Evolutionary conservation across 345 rosid genomes (phyloP), one percentile per base, ranked within the genome.

Genomic region (Aurinia saxatilis): DNA sequence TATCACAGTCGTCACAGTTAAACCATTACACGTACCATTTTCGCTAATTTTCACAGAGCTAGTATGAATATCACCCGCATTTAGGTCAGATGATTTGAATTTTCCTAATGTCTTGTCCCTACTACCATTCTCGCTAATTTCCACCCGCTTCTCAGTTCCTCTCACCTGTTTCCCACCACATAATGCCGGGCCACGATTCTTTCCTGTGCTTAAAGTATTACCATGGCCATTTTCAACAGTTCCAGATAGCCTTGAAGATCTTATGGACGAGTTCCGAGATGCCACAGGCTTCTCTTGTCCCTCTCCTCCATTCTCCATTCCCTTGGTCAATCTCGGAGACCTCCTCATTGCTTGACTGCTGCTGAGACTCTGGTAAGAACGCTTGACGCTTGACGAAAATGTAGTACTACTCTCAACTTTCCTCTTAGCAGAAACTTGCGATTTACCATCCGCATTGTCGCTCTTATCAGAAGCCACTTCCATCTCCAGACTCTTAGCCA

Each of bases 321-420:
- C 78, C 50, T n/a, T 56, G 5, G 31, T 31, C 46, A 67, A 70
- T 17, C 77, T 71, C 11, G 77, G 72, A 55, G 82, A 78, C 62
- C 52, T 72, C 70, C 75, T 78, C 34, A n/a, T 42, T 4, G 16
- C 50, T 57, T 52, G 34, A 50, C 48, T 14, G n/a, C 55, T 51
- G 34, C 58, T 39, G 15, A 52, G 25, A 51, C 31, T 36, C 21
- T 60, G 61, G 21, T 54, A 25, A 27, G 41, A 60, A n/a, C 7
- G 6, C 52, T 16, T 19, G 41, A 25, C 27, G 33, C 42, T 51
- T 52, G 67, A 45, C 42, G 66, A 25, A 35, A 44, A 51, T 23
- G 39, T 9, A 60, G 33, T 9, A 68, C 33, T 70, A 49, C 39
- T 51, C 8, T 65, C 68, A 41, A 30, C 41, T 40, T 70, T 57